A percentile compares a stretch with the other conserved stretches of the same genome.
Conservation (phyloP, 202 grass and related monocot species). For the Bolboschoenoplectus hybrid region DNA sequence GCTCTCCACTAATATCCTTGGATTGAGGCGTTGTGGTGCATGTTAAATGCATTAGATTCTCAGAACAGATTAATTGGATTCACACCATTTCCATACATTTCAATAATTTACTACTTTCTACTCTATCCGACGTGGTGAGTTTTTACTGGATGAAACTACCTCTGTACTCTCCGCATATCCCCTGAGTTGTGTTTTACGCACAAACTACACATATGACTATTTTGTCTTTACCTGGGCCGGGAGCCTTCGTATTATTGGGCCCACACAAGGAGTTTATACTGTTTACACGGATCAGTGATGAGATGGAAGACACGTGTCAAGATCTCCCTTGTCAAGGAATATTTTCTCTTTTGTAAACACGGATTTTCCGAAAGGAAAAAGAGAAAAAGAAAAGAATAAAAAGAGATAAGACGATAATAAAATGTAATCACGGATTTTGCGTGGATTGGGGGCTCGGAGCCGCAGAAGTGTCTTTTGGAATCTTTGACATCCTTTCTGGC, state of each 20-base stretch:
- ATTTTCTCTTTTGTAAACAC: not conserved
- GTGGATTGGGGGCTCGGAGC: not conserved
- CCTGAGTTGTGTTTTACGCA: not conserved
- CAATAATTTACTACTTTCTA: conserved; percentile 17
- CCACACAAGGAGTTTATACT: not conserved
- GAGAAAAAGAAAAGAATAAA: not conserved
- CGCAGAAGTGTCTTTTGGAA: not conserved
- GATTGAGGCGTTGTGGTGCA: conserved; percentile 24
- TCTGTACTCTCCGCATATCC: not conserved
- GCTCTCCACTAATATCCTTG: not conserved
- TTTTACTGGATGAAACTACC: not conserved
- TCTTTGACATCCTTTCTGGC: not conserved
- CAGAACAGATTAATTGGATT: conserved; percentile 6
- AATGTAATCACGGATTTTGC: conserved; percentile 24
- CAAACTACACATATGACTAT: not conserved
- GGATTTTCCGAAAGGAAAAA: not conserved
- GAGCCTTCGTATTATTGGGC: not conserved
- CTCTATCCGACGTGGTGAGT: not conserved
- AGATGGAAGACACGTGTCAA: not conserved
- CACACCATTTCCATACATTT: not conserved
- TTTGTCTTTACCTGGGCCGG: not conserved
- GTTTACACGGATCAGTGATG: not conserved
- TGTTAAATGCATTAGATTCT: conserved; percentile 34
- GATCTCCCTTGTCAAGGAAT: not conserved
- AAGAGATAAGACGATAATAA: conserved; percentile 11